A percentile compares a stretch with the other conserved stretches of the same genome.
Evolutionary conservation across 2,329 filamentous ascomycete genomes (phyloP).

Genomic region (Byssochlamys sp.): DNA sequence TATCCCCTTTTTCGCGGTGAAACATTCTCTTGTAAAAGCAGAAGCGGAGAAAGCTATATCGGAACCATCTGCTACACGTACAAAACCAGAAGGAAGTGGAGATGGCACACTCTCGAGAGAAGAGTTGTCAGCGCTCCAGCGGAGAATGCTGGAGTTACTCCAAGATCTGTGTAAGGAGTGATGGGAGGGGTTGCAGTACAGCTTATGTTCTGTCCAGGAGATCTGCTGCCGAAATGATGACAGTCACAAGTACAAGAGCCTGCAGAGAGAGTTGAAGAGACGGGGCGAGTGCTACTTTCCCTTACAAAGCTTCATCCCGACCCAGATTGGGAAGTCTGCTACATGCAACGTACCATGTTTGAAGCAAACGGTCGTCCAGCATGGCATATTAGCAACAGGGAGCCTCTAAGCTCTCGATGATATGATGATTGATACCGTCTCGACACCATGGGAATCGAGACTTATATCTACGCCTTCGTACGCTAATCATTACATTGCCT

Average conservation of each 20-base stretch:
- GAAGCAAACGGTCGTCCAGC: neutral
- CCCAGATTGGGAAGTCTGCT: too few relatives aligned
- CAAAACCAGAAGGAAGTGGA: slow-evolving; percentile 8
- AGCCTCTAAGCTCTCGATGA: neutral
- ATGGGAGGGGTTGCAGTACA: slow-evolving; percentile 1
- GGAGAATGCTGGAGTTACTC: slow-evolving; percentile 41
- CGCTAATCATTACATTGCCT: neutral
- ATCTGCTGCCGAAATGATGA: neutral
- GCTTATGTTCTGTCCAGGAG: neutral
- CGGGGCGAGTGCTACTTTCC: neutral
- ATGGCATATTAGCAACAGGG: neutral
- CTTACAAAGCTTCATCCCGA: too few relatives aligned
- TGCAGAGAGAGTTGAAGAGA: neutral
- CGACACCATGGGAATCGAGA: neutral
- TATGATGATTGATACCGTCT: too few relatives aligned
- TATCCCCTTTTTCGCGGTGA: slow-evolving; percentile 53
- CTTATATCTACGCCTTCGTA: neutral
- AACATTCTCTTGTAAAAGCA: slow-evolving; percentile 31
- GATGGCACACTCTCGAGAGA: slow-evolving; percentile 24
- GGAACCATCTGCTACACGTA: neutral
- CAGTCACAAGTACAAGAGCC: neutral
- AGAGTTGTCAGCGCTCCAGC: slow-evolving; percentile 37
- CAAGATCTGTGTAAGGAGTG: slow-evolving; percentile 41
- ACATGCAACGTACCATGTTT: too few relatives aligned
- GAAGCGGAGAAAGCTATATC: neutral